These are phyloP conservation scores for Pseudocercospora musae DNA, from an alignment of 2,329 filamentous ascomycete genomes.

Conservation along the genomic window DNA sequence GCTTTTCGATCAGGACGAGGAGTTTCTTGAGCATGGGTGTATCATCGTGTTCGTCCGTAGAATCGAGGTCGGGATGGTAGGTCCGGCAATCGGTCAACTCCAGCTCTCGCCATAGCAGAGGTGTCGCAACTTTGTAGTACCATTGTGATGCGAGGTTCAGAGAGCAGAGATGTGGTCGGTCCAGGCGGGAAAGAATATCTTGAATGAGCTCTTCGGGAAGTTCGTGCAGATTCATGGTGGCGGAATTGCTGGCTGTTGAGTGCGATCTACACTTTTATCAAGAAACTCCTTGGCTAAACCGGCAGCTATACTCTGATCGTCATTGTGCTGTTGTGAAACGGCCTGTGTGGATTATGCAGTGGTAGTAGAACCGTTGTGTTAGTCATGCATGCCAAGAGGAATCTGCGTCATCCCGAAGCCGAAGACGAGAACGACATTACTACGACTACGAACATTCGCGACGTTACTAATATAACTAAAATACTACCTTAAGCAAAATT, in stretches of 20 bases:
- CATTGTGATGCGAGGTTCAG: conserved; percentile 37
- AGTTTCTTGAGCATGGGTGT: conserved; percentile 45
- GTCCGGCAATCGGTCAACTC: conserved; percentile 40
- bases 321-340: no score
- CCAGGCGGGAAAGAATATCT: conserved; percentile 38
- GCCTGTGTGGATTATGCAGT: no score
- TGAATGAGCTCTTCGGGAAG: conserved; percentile 45
- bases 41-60: conserved; percentile 37
- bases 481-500: not conserved
- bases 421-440: not conserved
- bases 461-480: not conserved
- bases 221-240: conserved; percentile 5
- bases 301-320: no score
- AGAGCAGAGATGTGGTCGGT: conserved; percentile 30
- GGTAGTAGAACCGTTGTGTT: not conserved
- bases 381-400: not conserved
- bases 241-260: not conserved
- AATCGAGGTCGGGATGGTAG: not conserved
- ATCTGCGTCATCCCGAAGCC: not conserved
- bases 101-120: conserved; percentile 42
- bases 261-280: no score
- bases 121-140: conserved; percentile 37
- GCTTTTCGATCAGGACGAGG: conserved; percentile 42
- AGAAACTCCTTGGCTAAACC: no score
- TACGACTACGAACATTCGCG: not conserved